These are phyloP conservation scores for Pichia sp. DNA, from an alignment of 1,139 yeast genomes.

Conservation along the genomic window DNA sequence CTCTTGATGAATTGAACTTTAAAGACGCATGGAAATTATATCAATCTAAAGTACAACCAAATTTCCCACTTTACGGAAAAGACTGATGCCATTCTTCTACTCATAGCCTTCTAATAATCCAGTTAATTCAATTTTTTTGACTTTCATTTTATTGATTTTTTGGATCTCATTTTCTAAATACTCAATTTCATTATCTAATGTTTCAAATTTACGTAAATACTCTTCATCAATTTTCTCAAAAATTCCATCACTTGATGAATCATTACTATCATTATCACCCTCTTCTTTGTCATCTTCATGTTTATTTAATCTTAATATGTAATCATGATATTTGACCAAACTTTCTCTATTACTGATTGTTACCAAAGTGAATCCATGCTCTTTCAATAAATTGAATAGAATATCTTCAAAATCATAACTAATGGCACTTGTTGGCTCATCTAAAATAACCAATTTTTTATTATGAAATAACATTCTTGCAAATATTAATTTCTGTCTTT, in stretches of 20 bases:
- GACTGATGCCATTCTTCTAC: background rate
- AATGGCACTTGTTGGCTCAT: constrained; percentile 91
- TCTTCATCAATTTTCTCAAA: constrained; percentile 36
- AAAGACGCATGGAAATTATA: constrained; percentile 21
- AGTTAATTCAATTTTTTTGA: constrained; percentile 37
- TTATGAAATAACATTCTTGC: constrained; percentile 79
- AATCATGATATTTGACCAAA: constrained; percentile 78
- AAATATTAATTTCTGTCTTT: constrained; percentile 84
- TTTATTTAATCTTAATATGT: constrained; percentile 49
- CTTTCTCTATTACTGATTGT: constrained; percentile 85
- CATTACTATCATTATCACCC: constrained; percentile 36
- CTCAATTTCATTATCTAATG: constrained; percentile 58
- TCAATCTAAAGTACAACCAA: constrained; percentile 9
- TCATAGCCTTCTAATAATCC: constrained; percentile 31
- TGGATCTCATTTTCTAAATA: constrained; percentile 50
- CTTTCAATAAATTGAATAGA: constrained; percentile 69
- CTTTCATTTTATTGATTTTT: constrained; percentile 47
- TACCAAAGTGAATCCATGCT: constrained; percentile 66
- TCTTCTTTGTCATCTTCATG: background rate
- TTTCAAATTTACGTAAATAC: constrained; percentile 22
- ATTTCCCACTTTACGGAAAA: constrained; percentile 11
- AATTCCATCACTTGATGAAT: constrained; percentile 32
- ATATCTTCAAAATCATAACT: constrained; percentile 88
- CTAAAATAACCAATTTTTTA: constrained; percentile 79
- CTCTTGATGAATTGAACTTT: constrained; percentile 17